Base-by-base conservation (phyloP, 495 filamentous ascomycete species). In the Annulohypoxylon moriforme region DNA sequence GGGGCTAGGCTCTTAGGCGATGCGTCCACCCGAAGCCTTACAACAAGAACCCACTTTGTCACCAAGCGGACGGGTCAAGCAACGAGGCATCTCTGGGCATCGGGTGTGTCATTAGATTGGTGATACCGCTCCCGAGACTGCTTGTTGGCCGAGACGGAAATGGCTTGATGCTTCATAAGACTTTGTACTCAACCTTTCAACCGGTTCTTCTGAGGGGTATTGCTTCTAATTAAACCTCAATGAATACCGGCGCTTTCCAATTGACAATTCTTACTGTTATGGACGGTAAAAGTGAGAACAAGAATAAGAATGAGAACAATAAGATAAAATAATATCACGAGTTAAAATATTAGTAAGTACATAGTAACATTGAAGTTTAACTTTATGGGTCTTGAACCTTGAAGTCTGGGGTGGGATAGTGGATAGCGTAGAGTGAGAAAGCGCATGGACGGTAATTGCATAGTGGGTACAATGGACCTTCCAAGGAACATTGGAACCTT, bases 21-120 rank as follows among this genome's bases (percentile, higher is more conserved):
- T 64, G 57, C 11, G 70, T 44, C 24, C 47, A 61, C 62, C 71
- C 71, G 66, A 69, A 73, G 66, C 66, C 71, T 69, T 69, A 66
- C 49, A 63, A 64, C 44, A 73, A 60, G 47, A 66, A 50, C 25
- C 31, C 33, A 49, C 63, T 46, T 52, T 52, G 42, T 69, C 44
- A 67, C 71, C 66, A 73, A 66, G 62, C 31, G 62, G 61, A 69
- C 47, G 65, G 69, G 60, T 66, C 66, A 61, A 67, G 44, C 33
- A 68, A 67, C 56, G 56, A 56, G 70, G 65, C 55, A 52, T 62
- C 61, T n/a, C n/a, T n/a, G n/a, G n/a, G n/a, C n/a, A 49, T 62
- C 61, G 61, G 71, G 71, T 64, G 65, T 58, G 66, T 20, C 18
- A 34, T 59, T 69, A 69, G 13, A 59, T 65, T 67, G 47, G 60